Conservation (phyloP, 768 basidiomycete species). For the Rhizopogon vinicolor region DNA sequence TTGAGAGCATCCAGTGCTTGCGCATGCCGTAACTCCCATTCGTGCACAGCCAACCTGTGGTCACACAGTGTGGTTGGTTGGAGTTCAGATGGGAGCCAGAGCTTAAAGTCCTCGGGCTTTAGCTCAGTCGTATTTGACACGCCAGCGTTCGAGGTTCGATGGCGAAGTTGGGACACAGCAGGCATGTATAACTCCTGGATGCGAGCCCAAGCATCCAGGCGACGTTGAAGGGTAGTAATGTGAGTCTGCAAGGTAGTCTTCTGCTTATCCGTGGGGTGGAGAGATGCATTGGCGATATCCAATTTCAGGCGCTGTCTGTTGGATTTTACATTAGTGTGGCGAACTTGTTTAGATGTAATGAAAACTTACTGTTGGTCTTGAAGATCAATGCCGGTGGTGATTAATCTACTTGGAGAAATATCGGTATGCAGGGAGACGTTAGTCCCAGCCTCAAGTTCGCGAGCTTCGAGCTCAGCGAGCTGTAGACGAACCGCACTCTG, state of each 20-base stretch:
- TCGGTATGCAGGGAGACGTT: conserved; percentile 2
- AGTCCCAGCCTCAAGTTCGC: neutral
- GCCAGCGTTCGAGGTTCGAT: no score
- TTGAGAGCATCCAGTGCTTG: conserved; percentile 10
- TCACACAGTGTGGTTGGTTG: no score
- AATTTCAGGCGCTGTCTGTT: neutral
- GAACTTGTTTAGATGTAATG: no score
- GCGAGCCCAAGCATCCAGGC: neutral
- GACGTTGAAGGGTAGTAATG: neutral
- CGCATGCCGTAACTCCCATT: conserved; percentile 6
- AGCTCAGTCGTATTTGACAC: no score
- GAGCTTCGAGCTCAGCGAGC: conserved; percentile 7
- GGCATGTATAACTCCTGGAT: neutral
- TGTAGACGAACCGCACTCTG: neutral
- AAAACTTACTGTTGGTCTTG: conserved; percentile 12
- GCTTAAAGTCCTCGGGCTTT: no score
- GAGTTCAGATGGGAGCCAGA: no score
- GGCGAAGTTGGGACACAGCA: neutral
- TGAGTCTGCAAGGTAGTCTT: neutral
- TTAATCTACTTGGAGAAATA: conserved; percentile 3
- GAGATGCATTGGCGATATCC: neutral
- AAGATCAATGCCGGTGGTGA: conserved; percentile 12
- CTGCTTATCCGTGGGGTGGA: neutral
- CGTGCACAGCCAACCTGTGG: neutral
- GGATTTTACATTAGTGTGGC: neutral